A percentile compares a stretch with the other conserved stretches of the same genome.
Evolutionary conservation across 345 rosid species (phyloP).

Genomic region (Lepidium didymum): DNA sequence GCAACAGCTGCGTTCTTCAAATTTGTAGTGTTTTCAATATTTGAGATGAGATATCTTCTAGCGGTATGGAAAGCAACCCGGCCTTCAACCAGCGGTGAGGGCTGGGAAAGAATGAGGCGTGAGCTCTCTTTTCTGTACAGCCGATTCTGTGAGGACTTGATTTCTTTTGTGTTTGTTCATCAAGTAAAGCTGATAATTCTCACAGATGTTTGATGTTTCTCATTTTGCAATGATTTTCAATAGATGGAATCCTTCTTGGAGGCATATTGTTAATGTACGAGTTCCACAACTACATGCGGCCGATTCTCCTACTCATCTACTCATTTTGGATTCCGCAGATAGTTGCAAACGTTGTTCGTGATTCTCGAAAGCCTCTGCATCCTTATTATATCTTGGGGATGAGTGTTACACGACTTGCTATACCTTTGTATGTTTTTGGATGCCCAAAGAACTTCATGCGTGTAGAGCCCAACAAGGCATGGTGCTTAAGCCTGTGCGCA

Average conservation of each 20-base stretch:
- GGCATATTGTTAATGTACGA: constrained; percentile 94
- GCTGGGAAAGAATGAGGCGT: constrained; percentile 97
- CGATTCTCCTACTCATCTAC: constrained; percentile 72
- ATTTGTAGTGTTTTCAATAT: constrained; percentile 94
- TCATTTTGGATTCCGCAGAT: constrained; percentile 97
- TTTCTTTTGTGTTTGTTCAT: not conserved
- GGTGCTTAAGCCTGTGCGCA: constrained; percentile 67
- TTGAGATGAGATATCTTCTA: constrained; percentile 98
- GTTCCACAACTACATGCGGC: constrained; percentile 74
- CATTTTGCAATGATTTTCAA: constrained; percentile 7
- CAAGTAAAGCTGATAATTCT: not conserved
- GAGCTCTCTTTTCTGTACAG: constrained; percentile 91
- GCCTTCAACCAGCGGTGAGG: constrained; percentile 85
- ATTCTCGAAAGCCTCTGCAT: constrained; percentile 93
- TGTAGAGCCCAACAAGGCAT: constrained; percentile 65
- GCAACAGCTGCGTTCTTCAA: constrained; percentile 99
- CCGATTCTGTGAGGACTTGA: constrained; percentile 78
- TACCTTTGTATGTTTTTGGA: constrained; percentile 83
- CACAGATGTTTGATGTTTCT: constrained; percentile 4
- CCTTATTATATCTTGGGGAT: constrained; percentile 91
- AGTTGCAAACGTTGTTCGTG: constrained; percentile 72
- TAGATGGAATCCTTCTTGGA: constrained; percentile 98
- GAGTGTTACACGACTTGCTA: constrained; percentile 76
- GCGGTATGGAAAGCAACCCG: constrained; percentile 97
- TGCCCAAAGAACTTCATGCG: constrained; percentile 98